Percentiles rank a stretch among this genome's conserved stretches.
Conservation (phyloP, 2,329 filamentous ascomycete genomes). For the Amphichorda felina region DNA sequence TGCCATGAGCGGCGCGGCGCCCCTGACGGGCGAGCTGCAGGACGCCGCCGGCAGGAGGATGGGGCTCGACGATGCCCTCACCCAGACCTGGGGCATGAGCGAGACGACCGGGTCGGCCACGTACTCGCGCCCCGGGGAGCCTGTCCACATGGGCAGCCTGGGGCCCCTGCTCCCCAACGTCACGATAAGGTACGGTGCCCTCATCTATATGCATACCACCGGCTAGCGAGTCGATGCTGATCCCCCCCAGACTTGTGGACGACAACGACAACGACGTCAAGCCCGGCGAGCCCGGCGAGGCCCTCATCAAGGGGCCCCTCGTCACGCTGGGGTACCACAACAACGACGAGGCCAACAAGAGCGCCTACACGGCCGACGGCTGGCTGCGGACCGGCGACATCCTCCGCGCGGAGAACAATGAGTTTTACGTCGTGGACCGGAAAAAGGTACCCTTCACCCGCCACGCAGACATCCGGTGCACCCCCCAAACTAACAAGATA, state of each 20-base stretch:
- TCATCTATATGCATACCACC: too few relatives aligned
- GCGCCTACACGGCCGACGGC: slow-evolving; percentile 36
- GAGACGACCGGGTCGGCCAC: slow-evolving; percentile 41
- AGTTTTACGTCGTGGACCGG: slow-evolving; percentile 70
- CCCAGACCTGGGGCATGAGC: slow-evolving; percentile 46
- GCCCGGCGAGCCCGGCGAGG: slow-evolving; percentile 38
- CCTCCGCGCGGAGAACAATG: slow-evolving; percentile 55
- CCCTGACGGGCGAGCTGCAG: slow-evolving; percentile 42
- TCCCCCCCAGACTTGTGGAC: slow-evolving; percentile 19
- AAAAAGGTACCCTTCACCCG: slow-evolving; percentile 41
- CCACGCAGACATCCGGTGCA: neutral
- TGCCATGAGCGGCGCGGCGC: slow-evolving; percentile 42
- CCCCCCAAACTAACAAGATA: slow-evolving; percentile 17
- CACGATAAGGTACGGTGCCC: slow-evolving; percentile 11
- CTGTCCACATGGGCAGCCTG: slow-evolving; percentile 34
- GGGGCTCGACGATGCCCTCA: slow-evolving; percentile 24
- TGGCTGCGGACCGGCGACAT: slow-evolving; percentile 80
- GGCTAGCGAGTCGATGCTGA: too few relatives aligned
- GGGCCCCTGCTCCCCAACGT: slow-evolving; percentile 15
- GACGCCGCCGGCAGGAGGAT: slow-evolving; percentile 35
- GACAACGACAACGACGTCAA: slow-evolving; percentile 25
- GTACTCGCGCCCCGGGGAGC: slow-evolving; percentile 23
- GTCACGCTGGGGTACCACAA: slow-evolving; percentile 62
- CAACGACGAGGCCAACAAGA: slow-evolving; percentile 52
- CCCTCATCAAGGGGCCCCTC: slow-evolving; percentile 60